Conservation (phyloP, 352 stramenopile genomes). For the Globisporangium solare region DNA sequence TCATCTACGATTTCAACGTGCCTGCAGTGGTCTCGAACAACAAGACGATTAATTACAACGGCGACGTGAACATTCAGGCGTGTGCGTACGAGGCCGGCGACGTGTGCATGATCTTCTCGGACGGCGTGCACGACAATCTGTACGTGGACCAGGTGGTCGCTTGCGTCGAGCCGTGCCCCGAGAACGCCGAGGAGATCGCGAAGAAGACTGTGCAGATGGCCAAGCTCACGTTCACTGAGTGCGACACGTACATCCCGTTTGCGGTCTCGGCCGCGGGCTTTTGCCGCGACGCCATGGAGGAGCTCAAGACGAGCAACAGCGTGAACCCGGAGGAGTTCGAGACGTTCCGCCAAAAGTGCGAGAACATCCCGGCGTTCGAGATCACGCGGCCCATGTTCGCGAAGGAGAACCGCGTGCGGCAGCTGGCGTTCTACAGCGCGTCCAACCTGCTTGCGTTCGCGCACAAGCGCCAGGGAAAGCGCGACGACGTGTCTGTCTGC, state of each 20-base stretch:
- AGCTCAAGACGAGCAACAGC: conserved; percentile 66
- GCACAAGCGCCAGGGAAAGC: conserved; percentile 86
- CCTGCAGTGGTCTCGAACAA: conserved; percentile 84
- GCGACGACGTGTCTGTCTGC: conserved; percentile 85
- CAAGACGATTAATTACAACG: conserved; percentile 76
- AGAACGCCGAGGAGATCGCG: conserved; percentile 71
- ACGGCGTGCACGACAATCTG: conserved; percentile 86
- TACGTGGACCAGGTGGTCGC: conserved; percentile 79
- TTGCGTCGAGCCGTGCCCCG: conserved; percentile 38
- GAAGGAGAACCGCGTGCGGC: conserved; percentile 82
- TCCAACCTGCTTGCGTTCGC: conserved; percentile 86
- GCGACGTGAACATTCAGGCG: conserved; percentile 67
- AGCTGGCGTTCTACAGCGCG: conserved; percentile 85
- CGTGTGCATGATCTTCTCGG: conserved; percentile 80
- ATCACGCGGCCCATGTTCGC: conserved; percentile 56
- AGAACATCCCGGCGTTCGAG: conserved; percentile 59
- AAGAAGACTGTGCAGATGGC: conserved; percentile 64
- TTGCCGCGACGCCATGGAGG: conserved; percentile 67
- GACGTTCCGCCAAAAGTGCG: conserved; percentile 67
- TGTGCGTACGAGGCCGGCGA: conserved; percentile 70
- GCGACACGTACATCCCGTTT: conserved; percentile 78
- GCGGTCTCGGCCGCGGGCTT: conserved; percentile 80
- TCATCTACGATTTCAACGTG: conserved; percentile 90
- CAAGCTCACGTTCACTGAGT: conserved; percentile 61
- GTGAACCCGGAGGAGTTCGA: conserved; percentile 65